Evolutionary conservation across 164 flowering plant genomes (phyloP).

Genomic region (Liquidambar formosana): DNA sequence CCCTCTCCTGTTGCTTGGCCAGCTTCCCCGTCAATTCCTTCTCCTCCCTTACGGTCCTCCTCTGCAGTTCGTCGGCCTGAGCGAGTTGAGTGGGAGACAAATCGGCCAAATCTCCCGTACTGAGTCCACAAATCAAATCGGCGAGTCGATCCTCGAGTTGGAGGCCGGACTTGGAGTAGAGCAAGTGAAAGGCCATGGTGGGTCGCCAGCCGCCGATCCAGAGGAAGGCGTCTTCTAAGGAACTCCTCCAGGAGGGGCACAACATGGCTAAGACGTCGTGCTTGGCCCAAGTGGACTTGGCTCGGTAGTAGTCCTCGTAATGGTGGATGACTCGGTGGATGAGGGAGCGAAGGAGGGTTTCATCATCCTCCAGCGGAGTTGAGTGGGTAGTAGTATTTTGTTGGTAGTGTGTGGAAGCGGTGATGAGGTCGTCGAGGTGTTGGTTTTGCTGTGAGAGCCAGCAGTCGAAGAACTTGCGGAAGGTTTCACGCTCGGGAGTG

Average conservation of each 20-base stretch:
- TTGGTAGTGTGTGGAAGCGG: constrained; percentile 22
- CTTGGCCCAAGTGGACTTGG: constrained; percentile 39
- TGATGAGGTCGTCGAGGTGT: constrained; percentile 31
- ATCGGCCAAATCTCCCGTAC: constrained; percentile 45
- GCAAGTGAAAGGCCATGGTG: constrained; percentile 61
- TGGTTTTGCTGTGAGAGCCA: constrained; percentile 39
- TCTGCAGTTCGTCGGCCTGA: constrained; percentile 46
- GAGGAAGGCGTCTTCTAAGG: constrained; percentile 66
- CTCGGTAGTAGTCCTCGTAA: constrained; percentile 53
- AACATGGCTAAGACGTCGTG: constrained; percentile 43
- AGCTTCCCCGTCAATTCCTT: constrained; percentile 42
- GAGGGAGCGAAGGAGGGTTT: constrained; percentile 14
- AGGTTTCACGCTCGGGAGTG: constrained; percentile 16
- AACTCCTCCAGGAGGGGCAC: constrained; percentile 54
- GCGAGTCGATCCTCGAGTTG: constrained; percentile 51
- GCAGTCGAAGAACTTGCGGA: constrained; percentile 30
- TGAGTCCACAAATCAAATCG: constrained; percentile 41
- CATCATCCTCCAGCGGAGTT: neutral
- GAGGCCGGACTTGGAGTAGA: constrained; percentile 66
- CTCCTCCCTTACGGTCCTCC: constrained; percentile 45
- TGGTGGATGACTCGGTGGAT: constrained; percentile 41
- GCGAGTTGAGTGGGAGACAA: constrained; percentile 45
- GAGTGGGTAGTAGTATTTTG: no score
- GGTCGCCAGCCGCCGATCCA: constrained; percentile 93
- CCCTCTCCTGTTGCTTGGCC: constrained; percentile 58